These are phyloP conservation scores for Hypoxylon rickii DNA, from an alignment of 495 filamentous ascomycete species.

Conservation along the genomic window DNA sequence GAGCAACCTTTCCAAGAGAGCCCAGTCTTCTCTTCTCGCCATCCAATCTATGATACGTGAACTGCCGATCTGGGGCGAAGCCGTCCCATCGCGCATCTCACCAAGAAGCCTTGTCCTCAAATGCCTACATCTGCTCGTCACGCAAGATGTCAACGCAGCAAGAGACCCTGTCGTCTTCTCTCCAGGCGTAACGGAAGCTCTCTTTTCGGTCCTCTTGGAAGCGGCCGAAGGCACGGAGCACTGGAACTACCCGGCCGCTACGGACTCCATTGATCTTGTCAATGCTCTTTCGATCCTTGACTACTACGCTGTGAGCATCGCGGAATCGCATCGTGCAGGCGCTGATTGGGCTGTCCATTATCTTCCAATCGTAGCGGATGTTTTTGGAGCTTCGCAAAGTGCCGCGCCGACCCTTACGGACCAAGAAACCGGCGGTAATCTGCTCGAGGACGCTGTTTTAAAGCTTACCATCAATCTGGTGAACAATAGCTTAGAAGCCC, in stretches of 20 bases:
- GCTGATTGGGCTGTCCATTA: slow-evolving; percentile 46
- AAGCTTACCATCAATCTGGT: slow-evolving; percentile 85
- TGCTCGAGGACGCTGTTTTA: slow-evolving; percentile 53
- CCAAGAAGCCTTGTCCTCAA: slow-evolving; percentile 66
- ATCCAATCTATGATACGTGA: slow-evolving; percentile 55
- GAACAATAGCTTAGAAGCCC: slow-evolving; percentile 74
- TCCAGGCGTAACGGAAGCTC: slow-evolving; percentile 49
- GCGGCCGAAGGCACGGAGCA: slow-evolving; percentile 37
- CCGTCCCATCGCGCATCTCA: slow-evolving; percentile 57
- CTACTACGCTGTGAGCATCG: slow-evolving; percentile 47
- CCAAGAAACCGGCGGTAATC: slow-evolving; percentile 37
- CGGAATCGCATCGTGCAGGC: slow-evolving; percentile 39
- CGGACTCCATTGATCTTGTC: slow-evolving; percentile 44
- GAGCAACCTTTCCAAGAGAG: slow-evolving; percentile 69
- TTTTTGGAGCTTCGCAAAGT: slow-evolving; percentile 37
- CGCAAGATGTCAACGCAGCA: slow-evolving; percentile 52
- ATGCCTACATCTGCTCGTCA: slow-evolving; percentile 63
- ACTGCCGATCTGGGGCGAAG: slow-evolving; percentile 60
- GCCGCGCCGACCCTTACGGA: slow-evolving; percentile 17
- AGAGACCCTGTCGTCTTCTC: slow-evolving; percentile 53
- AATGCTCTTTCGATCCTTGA: slow-evolving; percentile 48
- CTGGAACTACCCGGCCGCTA: slow-evolving; percentile 40
- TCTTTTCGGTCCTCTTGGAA: slow-evolving; percentile 56
- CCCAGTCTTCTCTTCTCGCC: slow-evolving; percentile 56
- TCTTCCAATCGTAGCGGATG: slow-evolving; percentile 45